These are phyloP conservation scores for Diaporthe batatas DNA, from an alignment of 2,329 filamentous ascomycete genomes.

Conservation along the genomic window DNA sequence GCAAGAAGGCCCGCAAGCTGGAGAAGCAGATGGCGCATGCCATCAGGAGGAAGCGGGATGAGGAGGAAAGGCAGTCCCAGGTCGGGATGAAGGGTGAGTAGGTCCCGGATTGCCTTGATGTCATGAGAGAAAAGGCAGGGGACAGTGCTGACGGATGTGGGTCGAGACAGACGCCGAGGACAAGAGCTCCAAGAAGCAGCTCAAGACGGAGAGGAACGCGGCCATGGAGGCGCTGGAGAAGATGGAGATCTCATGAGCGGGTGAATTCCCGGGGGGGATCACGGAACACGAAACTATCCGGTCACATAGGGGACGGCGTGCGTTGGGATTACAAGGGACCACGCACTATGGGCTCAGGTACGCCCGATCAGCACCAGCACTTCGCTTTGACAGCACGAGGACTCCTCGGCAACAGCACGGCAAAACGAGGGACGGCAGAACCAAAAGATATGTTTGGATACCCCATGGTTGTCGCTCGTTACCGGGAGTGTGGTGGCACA, in stretches of 20 bases:
- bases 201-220: slow-evolving; percentile 39
- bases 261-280: not conserved
- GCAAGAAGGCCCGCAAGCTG: slow-evolving; percentile 69
- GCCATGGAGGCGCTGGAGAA: slow-evolving; percentile 40
- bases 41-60: slow-evolving; percentile 65
- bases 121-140: not conserved
- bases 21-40: slow-evolving; percentile 67
- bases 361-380: not conserved
- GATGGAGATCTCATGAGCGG: slow-evolving; percentile 41
- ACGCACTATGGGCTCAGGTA: not conserved
- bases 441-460: not conserved
- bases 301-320: not conserved
- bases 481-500: not conserved
- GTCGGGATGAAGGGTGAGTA: slow-evolving; percentile 40
- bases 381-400: not conserved
- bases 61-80: slow-evolving; percentile 50
- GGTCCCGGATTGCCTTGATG: not conserved
- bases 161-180: slow-evolving; percentile 27
- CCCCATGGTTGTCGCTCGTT: not conserved
- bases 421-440: not conserved
- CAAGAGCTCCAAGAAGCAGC: slow-evolving; percentile 41
- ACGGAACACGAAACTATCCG: not conserved
- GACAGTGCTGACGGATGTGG: not conserved
- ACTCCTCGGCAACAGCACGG: not conserved
- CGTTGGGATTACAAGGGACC: not conserved